Base-by-base conservation (phyloP, 495 filamentous ascomycete genomes). In the Tuber calosporum region DNA sequence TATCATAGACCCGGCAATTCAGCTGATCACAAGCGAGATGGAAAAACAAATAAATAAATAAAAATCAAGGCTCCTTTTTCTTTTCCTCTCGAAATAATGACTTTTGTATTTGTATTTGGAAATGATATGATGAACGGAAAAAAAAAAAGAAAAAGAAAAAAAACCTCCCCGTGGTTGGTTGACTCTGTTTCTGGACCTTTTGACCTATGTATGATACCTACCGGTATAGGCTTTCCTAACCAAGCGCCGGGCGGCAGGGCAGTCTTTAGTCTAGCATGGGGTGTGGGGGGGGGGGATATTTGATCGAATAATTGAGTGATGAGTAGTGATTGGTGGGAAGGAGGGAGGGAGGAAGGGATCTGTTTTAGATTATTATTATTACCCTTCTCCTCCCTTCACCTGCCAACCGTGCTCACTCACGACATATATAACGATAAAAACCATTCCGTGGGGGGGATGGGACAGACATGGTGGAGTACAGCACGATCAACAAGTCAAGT, bases 81-180 rank as follows among this genome's bases (percentile, higher is more conserved):
- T 13, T 17, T 42, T 42, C 42, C 17, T 11, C 53, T 30, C 11
- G n/a, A 62, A 62, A 30, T 26, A 4, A 30, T n/a, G n/a, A n/a
- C n/a, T n/a, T n/a, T n/a, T n/a, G n/a, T n/a, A n/a, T n/a, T 62
- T 26, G 9, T 30, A 62, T 62, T 30, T 30, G 53, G 53, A 62
- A 62, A 62, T 62, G 53, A 62, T 62, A 62, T 62, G 53, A 62
- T 26, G 9, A 62, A 30, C 53, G 53, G 53, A 62, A 58, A 30
- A 58, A 62, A 15, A 62, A 62, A n/a, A n/a, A n/a, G n/a, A 48
- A 48, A n/a, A n/a, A n/a, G n/a, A n/a, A n/a, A n/a, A n/a, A n/a
- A n/a, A n/a, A n/a, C n/a, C n/a, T n/a, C n/a, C n/a, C n/a, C 3
- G 26, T 30, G 9, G 53, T 62, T 62, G n/a, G 15, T 26, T n/a